phyloP scores from a whole-genome alignment of 345 rosid species.

The Salix suchowensis region DNA sequence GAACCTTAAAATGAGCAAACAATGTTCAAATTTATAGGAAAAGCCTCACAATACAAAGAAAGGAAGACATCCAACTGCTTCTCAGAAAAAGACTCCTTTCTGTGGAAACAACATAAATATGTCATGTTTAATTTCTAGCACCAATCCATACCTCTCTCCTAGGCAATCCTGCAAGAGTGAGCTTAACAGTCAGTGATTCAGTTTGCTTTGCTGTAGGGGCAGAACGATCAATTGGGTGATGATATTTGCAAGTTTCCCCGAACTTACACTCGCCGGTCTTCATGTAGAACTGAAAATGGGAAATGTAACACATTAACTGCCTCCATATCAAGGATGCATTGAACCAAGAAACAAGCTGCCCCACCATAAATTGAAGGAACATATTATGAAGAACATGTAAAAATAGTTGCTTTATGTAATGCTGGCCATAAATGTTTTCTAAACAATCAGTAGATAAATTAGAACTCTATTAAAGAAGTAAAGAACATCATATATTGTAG shows the following conservation, averaged over 20 bases:
- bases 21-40: background rate
- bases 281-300: slow-evolving; percentile 64
- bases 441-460: background rate
- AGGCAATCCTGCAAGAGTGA: slow-evolving; percentile 89
- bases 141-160: slow-evolving; percentile 71
- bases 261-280: slow-evolving; percentile 89
- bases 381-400: background rate
- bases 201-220: slow-evolving; percentile 39
- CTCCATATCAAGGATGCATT: background rate
- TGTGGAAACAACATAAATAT: background rate
- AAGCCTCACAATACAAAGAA: background rate
- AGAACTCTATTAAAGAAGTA: background rate
- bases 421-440: background rate
- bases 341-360: background rate
- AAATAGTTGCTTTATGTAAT: background rate
- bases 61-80: background rate
- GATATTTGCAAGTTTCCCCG: slow-evolving; percentile 76
- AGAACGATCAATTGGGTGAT: slow-evolving; percentile 78
- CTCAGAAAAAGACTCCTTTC: background rate
- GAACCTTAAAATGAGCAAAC: background rate
- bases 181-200: slow-evolving; percentile 52
- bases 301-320: background rate
- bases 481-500: background rate
- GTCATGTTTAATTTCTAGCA: background rate
- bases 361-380: background rate